A percentile compares a stretch with the other conserved stretches of the same genome.
Conservation (phyloP, 257 asterid species). For the Verbascum thapsus region DNA sequence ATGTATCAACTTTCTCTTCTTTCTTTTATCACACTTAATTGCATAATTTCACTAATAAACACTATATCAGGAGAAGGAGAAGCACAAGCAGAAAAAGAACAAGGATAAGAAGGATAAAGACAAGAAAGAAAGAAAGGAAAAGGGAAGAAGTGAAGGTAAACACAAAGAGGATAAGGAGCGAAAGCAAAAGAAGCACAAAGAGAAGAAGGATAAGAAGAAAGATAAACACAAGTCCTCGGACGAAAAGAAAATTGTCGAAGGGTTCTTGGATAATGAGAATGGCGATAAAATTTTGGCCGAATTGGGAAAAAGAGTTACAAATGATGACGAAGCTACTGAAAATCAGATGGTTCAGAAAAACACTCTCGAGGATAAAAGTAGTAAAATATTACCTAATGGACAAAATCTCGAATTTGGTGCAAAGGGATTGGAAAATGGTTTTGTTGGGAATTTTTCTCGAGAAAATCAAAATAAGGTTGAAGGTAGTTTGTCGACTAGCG, state of each 20-base stretch:
- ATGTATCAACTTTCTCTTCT: not conserved
- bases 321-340: slow-evolving; percentile 40
- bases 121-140: slow-evolving; percentile 41
- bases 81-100: slow-evolving; percentile 53
- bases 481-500: slow-evolving; percentile 21
- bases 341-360: slow-evolving; percentile 37
- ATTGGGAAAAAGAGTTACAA: slow-evolving; percentile 42
- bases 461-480: slow-evolving; percentile 35
- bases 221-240: slow-evolving; percentile 38
- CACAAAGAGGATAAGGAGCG: slow-evolving; percentile 55
- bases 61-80: slow-evolving; percentile 43
- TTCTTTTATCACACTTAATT: slow-evolving; percentile 12
- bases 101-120: slow-evolving; percentile 58
- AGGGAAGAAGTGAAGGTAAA: slow-evolving; percentile 36
- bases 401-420: too few species aligned
- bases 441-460: slow-evolving; percentile 24
- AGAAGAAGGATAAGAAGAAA: slow-evolving; percentile 49
- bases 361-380: slow-evolving; percentile 27
- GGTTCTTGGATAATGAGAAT: slow-evolving; percentile 33
- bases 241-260: slow-evolving; percentile 32
- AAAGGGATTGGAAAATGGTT: slow-evolving; percentile 45
- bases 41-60: not conserved
- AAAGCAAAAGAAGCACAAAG: too few species aligned
- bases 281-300: slow-evolving; percentile 36
- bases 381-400: slow-evolving; percentile 28